phyloP scores from a whole-genome alignment of 257 asterid genomes.

The Nicotiana tomentosiformis region DNA sequence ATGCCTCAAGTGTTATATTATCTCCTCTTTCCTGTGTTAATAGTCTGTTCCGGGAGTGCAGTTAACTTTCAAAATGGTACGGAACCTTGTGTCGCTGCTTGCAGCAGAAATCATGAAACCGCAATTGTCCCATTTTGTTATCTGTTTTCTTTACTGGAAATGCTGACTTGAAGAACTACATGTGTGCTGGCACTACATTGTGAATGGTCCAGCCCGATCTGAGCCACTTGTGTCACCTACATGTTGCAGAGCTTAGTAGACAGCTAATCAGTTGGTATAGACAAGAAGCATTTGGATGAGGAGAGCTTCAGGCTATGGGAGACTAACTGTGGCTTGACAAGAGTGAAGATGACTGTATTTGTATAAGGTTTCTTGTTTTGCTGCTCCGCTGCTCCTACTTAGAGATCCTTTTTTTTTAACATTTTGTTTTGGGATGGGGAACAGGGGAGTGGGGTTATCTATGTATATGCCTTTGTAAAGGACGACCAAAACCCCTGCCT shows the following conservation, averaged over 20 bases:
- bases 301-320: neutral
- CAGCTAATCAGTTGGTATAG: neutral
- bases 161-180: neutral
- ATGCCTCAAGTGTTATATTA: neutral
- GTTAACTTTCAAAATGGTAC: neutral
- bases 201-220: neutral
- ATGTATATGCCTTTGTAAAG: slow-evolving; percentile 4
- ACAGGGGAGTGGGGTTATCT: neutral
- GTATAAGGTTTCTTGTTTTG: neutral
- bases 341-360: neutral
- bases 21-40: neutral
- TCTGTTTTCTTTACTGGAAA: neutral
- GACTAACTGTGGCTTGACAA: neutral
- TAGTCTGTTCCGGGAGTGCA: neutral
- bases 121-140: neutral
- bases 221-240: neutral
- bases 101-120: neutral
- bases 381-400: neutral
- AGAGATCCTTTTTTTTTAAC: neutral
- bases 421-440: neutral
- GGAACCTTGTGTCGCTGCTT: neutral
- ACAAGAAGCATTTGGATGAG: neutral
- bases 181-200: neutral
- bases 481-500: neutral
- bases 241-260: neutral